A percentile compares a stretch with the other conserved stretches of the same genome.
Conservation (phyloP, 768 basidiomycete species). For the Lentinus tigrinus region DNA sequence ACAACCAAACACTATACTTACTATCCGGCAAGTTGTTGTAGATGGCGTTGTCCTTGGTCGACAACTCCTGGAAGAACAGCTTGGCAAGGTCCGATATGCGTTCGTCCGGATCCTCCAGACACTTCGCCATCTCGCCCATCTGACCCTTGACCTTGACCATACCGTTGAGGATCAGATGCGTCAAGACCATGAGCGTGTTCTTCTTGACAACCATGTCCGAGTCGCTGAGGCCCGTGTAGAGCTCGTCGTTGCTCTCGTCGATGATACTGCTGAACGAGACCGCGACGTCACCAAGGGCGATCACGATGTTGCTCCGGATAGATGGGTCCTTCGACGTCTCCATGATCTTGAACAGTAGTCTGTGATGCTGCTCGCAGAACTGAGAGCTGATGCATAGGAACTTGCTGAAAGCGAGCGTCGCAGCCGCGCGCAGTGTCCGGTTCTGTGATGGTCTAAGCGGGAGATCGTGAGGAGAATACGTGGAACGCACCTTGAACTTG, state of each 20-base stretch:
- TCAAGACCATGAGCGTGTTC: conserved; percentile 98
- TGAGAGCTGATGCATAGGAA: conserved; percentile 93
- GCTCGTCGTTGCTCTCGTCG: conserved; percentile 93
- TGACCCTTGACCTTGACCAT: conserved; percentile 99
- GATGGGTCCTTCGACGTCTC: conserved; percentile 88
- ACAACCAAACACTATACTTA: conserved; percentile 42
- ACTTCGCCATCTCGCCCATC: conserved; percentile 99
- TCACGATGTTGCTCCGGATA: conserved; percentile 94
- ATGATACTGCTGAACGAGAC: conserved; percentile 97
- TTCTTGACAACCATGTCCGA: conserved; percentile 90
- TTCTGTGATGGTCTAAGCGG: conserved; percentile 50
- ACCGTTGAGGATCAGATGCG: conserved; percentile 93
- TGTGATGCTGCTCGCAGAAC: conserved; percentile 90
- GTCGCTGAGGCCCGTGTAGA: conserved; percentile 94
- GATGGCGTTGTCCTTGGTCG: conserved; percentile 97
- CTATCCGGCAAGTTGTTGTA: conserved; percentile 98
- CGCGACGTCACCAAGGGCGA: conserved; percentile 95
- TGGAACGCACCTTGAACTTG: conserved; percentile 71
- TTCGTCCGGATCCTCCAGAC: conserved; percentile 86
- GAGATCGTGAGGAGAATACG: neutral
- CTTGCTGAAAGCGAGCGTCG: conserved; percentile 89
- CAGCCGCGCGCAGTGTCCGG: conserved; percentile 79
- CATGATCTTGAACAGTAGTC: conserved; percentile 88
- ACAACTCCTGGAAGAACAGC: conserved; percentile 93
- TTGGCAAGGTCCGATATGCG: conserved; percentile 94